These are phyloP conservation scores for Saturnispora ahearnii DNA, from an alignment of 805 yeast genomes.

Conservation along the genomic window DNA sequence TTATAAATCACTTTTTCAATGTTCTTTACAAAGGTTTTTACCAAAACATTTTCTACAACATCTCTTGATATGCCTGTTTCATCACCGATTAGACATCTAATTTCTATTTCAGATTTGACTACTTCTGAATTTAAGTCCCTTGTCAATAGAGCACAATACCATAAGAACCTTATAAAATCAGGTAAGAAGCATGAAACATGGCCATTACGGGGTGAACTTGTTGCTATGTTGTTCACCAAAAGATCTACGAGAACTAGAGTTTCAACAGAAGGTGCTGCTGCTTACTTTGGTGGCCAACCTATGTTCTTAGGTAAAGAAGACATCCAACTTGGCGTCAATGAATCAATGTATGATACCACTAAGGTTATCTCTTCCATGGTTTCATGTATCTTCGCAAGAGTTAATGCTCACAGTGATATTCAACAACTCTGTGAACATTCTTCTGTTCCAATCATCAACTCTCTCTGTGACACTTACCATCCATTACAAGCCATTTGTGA, in stretches of 20 bases:
- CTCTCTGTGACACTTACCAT: slow-evolving; percentile 86
- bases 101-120: slow-evolving; percentile 71
- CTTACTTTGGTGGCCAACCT: slow-evolving; percentile 90
- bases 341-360: slow-evolving; percentile 80
- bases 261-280: slow-evolving; percentile 89
- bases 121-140: slow-evolving; percentile 62
- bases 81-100: slow-evolving; percentile 52
- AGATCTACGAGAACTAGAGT: slow-evolving; percentile 94
- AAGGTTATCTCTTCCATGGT: slow-evolving; percentile 92
- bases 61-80: slow-evolving; percentile 14
- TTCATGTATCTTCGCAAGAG: slow-evolving; percentile 95
- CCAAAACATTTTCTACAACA: slow-evolving; percentile 24
- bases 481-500: slow-evolving; percentile 96
- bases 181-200: slow-evolving; percentile 36
- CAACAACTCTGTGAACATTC: slow-evolving; percentile 70
- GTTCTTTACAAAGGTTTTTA: slow-evolving; percentile 16
- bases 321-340: slow-evolving; percentile 94
- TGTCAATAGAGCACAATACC: slow-evolving; percentile 63
- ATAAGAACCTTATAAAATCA: slow-evolving; percentile 52
- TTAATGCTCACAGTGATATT: slow-evolving; percentile 75
- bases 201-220: slow-evolving; percentile 67
- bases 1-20: slow-evolving; percentile 2
- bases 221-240: slow-evolving; percentile 78
- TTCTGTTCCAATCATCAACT: slow-evolving; percentile 84
- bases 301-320: slow-evolving; percentile 96